These are phyloP conservation scores for Diaporthe eres DNA, from an alignment of 2,329 filamentous ascomycete species.

Conservation along the genomic window DNA sequence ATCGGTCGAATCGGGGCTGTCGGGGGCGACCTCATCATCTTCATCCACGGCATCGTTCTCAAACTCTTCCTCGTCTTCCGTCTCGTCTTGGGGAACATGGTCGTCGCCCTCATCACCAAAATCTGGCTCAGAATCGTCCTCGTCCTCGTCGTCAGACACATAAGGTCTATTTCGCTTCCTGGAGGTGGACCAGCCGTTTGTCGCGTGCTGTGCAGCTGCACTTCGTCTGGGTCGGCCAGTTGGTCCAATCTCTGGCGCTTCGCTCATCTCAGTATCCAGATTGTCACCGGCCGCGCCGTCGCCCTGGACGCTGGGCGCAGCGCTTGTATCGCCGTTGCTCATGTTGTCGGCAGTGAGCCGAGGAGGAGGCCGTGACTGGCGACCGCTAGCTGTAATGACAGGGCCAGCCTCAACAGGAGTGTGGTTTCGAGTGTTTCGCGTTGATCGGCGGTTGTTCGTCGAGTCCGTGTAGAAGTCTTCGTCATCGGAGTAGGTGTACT, in stretches of 20 bases:
- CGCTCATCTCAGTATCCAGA: conserved; percentile 50
- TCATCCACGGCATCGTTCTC: conserved; percentile 70
- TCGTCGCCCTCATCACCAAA: conserved; percentile 83
- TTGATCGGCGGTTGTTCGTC: conserved; percentile 73
- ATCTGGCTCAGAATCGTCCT: conserved; percentile 80
- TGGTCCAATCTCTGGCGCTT: conserved; percentile 55
- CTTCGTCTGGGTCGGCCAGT: conserved; percentile 66
- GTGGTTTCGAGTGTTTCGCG: conserved; percentile 80
- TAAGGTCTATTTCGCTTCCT: conserved; percentile 64
- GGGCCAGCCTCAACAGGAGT: conserved; percentile 79
- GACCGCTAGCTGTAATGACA: conserved; percentile 85
- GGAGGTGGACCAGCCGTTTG: conserved; percentile 62
- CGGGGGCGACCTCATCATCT: conserved; percentile 61
- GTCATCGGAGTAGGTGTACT: conserved; percentile 95
- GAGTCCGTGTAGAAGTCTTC: conserved; percentile 79
- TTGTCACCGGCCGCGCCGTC: conserved; percentile 54
- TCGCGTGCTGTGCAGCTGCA: conserved; percentile 63
- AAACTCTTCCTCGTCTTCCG: conserved; percentile 70
- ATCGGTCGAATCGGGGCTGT: conserved; percentile 49
- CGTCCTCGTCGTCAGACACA: conserved; percentile 73
- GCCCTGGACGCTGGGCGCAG: conserved; percentile 61
- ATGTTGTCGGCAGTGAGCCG: conserved; percentile 74
- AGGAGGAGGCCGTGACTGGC: conserved; percentile 81
- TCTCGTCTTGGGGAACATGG: conserved; percentile 72
- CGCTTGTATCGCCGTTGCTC: conserved; percentile 63